Evolutionary conservation across 2,329 filamentous ascomycete species (phyloP), one percentile per base, ranked within the genome.

Genomic region (Chaetomium sp.): DNA sequence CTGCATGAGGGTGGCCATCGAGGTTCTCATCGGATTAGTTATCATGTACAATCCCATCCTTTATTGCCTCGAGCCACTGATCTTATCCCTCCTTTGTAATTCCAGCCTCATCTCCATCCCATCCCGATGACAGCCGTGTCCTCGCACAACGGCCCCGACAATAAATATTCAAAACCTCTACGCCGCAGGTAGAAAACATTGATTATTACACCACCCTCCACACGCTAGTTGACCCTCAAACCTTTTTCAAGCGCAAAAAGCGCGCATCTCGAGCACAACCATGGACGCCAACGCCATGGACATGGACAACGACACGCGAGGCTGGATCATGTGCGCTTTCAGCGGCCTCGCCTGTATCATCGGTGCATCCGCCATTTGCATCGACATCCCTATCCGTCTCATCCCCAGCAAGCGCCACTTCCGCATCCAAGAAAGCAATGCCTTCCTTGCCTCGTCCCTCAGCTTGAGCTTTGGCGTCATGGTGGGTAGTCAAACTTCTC

Each of bases 381-480:
- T 96, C 72, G 95, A 99, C 77, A 74, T 92, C 47, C 73, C 96
- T 61, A 81, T 96, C 57, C 88, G 88, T 64, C 82, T 84, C 59
- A 81, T 97, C 57, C 90, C 92, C 3, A 86, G 89, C 60, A 87
- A 90, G 77, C 86, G 83, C 72, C 83, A 88, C 74, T 99, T 98
- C 76, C 86, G 87, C 71, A 96, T 99, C 70, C 87, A 96, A 74
- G 90, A 96, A 68, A 97, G 91, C 78, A 94, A 91, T 79, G 82
- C 82, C 25, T 99, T 99, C 75, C 83, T 97, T 4, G 93, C 93
- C 0, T 87, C 88, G 25, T 97, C 94, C 0, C 79, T 98, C 66
- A 97, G 93, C 77, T 79, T 99, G 69, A 97, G 93, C 75, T 97
- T 97, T 70, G 94, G 95, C 51, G 93, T 98, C 54, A 96, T 99